Evolutionary conservation across 202 grass and related monocot genomes (phyloP).

Genomic region (Setaria italica): DNA sequence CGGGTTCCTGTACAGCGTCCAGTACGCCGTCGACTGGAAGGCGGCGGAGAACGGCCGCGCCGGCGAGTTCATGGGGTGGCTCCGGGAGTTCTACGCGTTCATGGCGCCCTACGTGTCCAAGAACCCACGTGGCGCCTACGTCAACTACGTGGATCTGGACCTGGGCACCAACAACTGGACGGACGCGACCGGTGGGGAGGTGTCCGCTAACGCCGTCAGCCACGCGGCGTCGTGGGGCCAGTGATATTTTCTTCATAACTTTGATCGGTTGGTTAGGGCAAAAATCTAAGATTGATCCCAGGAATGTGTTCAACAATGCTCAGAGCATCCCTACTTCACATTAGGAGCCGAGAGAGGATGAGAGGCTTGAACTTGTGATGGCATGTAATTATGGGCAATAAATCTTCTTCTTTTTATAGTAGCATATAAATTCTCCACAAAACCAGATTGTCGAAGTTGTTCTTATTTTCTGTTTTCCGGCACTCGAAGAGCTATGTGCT

Average conservation of each 20-base stretch:
- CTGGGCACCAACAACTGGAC: slow-evolving; percentile 57
- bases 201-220: fast-evolving
- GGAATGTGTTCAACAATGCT: slow-evolving; percentile 58
- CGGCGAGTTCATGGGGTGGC: slow-evolving; percentile 55
- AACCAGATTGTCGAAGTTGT: too few species aligned
- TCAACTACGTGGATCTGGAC: slow-evolving; percentile 76
- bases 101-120: slow-evolving; percentile 57
- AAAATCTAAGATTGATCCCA: slow-evolving; percentile 65
- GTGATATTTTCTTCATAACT: slow-evolving; percentile 55
- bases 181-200: too few species aligned
- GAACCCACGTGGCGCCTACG: slow-evolving; percentile 52
- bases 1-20: slow-evolving; percentile 50
- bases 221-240: slow-evolving; percentile 22
- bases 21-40: slow-evolving; percentile 49
- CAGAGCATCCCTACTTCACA: slow-evolving; percentile 61
- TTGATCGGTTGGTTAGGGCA: slow-evolving; percentile 54
- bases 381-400: too few species aligned
- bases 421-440: too few species aligned
- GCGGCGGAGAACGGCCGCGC: background rate
- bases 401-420: too few species aligned
- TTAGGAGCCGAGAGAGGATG: background rate
- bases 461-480: too few species aligned
- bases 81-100: slow-evolving; percentile 49
- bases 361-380: too few species aligned
- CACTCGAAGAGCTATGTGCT: too few species aligned